Base-by-base conservation (phyloP, 495 filamentous ascomycete genomes). In the Astrocystis sublimbata region DNA sequence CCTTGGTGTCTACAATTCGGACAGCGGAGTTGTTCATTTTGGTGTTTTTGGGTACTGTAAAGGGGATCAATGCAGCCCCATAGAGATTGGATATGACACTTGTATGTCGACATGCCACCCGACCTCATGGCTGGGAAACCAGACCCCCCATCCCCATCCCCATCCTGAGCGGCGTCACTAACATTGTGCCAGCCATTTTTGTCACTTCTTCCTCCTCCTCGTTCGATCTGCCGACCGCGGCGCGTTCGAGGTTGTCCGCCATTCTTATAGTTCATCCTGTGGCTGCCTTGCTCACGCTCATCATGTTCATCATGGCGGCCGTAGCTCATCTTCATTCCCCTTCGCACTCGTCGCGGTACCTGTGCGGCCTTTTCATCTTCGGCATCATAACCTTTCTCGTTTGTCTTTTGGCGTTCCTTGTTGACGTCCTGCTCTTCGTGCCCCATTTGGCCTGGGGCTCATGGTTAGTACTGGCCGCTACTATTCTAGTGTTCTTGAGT, bases 361-460 rank as follows among this genome's bases (percentile, higher is more conserved):
- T 98, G 4, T 84, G 98, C 8, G 82, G 83, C 19, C 76, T 98
- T 9, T 85, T 98, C 52, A 92, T 98, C 51, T 81, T 97, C 54
- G 87, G 89, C 35, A 83, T 98, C 57, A 83, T 96, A 43, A 93
- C 92, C 4, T 85, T 97, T 33, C 78, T 98, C 40, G 85, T 93
- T 59, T 86, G 91, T 24, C 82, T 98, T 9, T 79, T 98, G 24
- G 89, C 92, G 21, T 98, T 98, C 76, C 79, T 98, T 54, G 87
- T 97, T 61, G 94, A 98, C 73, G 90, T 98, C n/a, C 76, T 98
- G 35, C 84, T 98, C 17, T 98, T 98, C 71, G 90, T 97, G 24
- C 94, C 94, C 35, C 94, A 98, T 76, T 73, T 97, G 74, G 82
- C 86, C 68, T 98, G 93, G 92, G 94, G 91, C 64, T 93, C 93